A percentile compares a stretch with the other conserved stretches of the same genome.
These are phyloP conservation scores for Amauroascus verrucosus DNA, from an alignment of 2,329 filamentous ascomycete species.

Conservation along the genomic window DNA sequence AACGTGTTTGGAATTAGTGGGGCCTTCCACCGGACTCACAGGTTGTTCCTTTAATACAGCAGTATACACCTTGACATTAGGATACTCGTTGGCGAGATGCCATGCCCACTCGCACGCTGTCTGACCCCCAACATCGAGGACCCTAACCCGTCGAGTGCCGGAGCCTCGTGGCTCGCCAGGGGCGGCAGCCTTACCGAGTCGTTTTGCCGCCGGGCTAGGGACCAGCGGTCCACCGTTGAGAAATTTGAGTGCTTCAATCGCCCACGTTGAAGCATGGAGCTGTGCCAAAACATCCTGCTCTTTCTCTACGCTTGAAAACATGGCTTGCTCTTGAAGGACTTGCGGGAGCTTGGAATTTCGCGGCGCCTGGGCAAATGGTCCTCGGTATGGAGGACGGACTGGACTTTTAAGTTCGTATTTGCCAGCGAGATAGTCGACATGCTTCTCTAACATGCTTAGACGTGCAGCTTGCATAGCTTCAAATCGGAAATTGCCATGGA, in stretches of 20 bases:
- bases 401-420: conserved; percentile 69
- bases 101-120: conserved; percentile 89
- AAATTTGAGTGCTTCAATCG: conserved; percentile 50
- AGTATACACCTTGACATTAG: conserved; percentile 76
- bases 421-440: conserved; percentile 72
- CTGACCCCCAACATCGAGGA: conserved; percentile 80
- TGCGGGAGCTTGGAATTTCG: conserved; percentile 56
- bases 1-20: conserved; percentile 75
- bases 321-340: conserved; percentile 43
- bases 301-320: conserved; percentile 49
- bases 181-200: conserved; percentile 25
- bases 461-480: conserved; percentile 80
- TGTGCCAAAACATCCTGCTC: conserved; percentile 72
- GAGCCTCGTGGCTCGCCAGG: conserved; percentile 20
- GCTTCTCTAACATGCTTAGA: conserved; percentile 58
- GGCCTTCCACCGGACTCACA: conserved; percentile 66
- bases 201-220: conserved; percentile 42
- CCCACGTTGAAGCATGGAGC: conserved; percentile 51
- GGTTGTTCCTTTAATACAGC: conserved; percentile 67
- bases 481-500: conserved; percentile 73
- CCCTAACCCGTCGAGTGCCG: conserved; percentile 46
- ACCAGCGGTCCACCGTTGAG: conserved; percentile 53
- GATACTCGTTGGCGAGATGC: conserved; percentile 79
- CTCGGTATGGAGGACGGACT: conserved; percentile 60
- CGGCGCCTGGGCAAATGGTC: conserved; percentile 60